A percentile compares a stretch with the other conserved stretches of the same genome.
These are phyloP conservation scores for Gynostemma pentaphyllum DNA, from an alignment of 306 rosid genomes.

Conservation along the genomic window DNA sequence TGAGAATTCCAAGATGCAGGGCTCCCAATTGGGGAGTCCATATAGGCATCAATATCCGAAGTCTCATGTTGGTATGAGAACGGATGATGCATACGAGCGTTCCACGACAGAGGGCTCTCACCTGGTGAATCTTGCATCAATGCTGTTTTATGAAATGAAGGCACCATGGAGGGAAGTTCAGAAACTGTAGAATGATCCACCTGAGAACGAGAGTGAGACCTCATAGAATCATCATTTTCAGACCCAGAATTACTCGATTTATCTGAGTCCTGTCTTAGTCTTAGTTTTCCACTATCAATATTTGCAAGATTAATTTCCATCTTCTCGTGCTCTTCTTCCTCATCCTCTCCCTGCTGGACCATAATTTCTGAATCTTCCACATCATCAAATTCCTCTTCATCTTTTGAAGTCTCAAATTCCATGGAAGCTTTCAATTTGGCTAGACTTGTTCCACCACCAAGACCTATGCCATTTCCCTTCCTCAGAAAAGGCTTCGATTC, in stretches of 20 bases:
- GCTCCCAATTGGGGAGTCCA: constrained; percentile 91
- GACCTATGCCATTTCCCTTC: constrained; percentile 51
- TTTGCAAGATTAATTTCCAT: constrained; percentile 37
- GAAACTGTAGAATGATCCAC: constrained; percentile 51
- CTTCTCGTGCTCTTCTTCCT: constrained; percentile 41
- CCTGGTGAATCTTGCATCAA: constrained; percentile 77
- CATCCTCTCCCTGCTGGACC: constrained; percentile 40
- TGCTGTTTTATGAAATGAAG: constrained; percentile 48
- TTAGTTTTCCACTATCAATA: constrained; percentile 46
- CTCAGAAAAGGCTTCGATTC: constrained; percentile 53
- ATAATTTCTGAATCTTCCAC: constrained; percentile 43
- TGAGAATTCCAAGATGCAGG: constrained; percentile 93
- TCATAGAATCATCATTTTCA: constrained; percentile 55
- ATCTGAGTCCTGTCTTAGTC: constrained; percentile 58
- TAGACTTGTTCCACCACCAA: constrained; percentile 35
- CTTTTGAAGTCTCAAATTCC: constrained; percentile 32
- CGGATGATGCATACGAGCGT: constrained; percentile 56
- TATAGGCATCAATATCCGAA: constrained; percentile 80
- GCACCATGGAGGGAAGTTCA: constrained; percentile 44
- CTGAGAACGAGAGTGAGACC: constrained; percentile 63
- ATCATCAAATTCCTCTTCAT: constrained; percentile 58
- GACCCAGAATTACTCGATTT: constrained; percentile 63
- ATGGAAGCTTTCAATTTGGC: constrained; percentile 52
- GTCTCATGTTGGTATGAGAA: constrained; percentile 72
- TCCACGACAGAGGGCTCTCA: constrained; percentile 92